phyloP scores from a whole-genome alignment of 2,329 filamentous ascomycete genomes.

The Monilinia vaccinii-corymbosi region DNA sequence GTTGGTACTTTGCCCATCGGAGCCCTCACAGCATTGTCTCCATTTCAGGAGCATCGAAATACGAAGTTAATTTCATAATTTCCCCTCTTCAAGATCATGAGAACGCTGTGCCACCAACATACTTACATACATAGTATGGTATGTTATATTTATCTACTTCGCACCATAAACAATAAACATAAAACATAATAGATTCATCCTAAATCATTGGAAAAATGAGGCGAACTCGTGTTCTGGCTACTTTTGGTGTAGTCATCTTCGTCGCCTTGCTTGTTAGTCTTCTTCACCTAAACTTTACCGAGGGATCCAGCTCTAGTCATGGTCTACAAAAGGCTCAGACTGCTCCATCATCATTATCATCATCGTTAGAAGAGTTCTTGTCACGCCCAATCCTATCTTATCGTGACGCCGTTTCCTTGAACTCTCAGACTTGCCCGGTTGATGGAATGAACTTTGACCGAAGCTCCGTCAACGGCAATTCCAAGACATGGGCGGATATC shows the following conservation, averaged over 20 bases:
- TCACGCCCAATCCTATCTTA: constrained; percentile 13
- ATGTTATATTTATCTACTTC: no score
- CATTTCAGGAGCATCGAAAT: no score
- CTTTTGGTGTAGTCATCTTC: neutral
- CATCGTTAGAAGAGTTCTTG: constrained; percentile 4
- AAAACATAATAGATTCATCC: no score
- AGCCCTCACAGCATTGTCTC: neutral
- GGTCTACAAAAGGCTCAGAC: neutral
- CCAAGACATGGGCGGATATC: constrained; percentile 12
- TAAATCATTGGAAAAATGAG: neutral
- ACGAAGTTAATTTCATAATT: no score
- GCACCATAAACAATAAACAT: no score
- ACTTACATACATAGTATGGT: neutral
- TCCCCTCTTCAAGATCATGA: neutral
- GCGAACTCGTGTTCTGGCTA: neutral
- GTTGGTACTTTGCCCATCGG: neutral
- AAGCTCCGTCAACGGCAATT: constrained; percentile 10
- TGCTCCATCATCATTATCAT: neutral
- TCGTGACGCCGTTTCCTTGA: constrained; percentile 12
- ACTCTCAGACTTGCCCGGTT: constrained; percentile 13
- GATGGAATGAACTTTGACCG: constrained; percentile 16
- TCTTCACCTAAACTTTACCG: neutral
- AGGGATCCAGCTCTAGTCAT: neutral
- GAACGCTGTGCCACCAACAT: neutral
- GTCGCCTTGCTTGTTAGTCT: neutral